Evolutionary conservation across 2,329 filamentous ascomycete genomes (phyloP).

Genomic region (Hyphodiscus sp.): DNA sequence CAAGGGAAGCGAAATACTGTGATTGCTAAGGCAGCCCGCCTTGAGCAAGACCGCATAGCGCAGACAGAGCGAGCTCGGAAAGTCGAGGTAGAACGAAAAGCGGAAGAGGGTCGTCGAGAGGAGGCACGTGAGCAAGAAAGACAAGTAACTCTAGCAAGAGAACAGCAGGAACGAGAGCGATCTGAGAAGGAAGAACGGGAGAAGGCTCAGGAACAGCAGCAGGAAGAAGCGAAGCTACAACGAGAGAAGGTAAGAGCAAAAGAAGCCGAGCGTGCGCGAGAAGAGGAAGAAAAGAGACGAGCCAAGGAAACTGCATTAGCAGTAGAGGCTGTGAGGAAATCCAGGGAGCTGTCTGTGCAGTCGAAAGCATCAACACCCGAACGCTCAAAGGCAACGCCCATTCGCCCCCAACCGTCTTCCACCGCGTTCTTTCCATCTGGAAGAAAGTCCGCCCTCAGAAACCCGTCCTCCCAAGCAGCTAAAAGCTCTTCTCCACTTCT

Average conservation of each 20-base stretch:
- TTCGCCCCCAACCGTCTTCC: slow-evolving; percentile 12
- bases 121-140: neutral
- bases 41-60: slow-evolving; percentile 11
- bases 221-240: slow-evolving; percentile 4
- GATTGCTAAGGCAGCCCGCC: slow-evolving; percentile 11
- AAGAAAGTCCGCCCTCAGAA: slow-evolving; percentile 21
- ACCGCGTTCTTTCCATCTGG: slow-evolving; percentile 23
- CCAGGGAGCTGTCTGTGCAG: neutral
- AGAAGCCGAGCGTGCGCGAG: slow-evolving; percentile 8
- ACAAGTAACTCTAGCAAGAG: neutral
- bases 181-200: slow-evolving; percentile 2
- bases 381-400: neutral
- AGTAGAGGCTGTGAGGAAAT: neutral
- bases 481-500: slow-evolving; percentile 18
- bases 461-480: slow-evolving; percentile 14
- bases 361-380: neutral
- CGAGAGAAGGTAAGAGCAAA: slow-evolving; percentile 12
- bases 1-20: slow-evolving; percentile 14
- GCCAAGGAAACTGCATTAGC: slow-evolving; percentile 2
- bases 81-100: slow-evolving; percentile 1
- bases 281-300: slow-evolving; percentile 6
- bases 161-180: slow-evolving; percentile 6
- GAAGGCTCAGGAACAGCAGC: slow-evolving; percentile 1
- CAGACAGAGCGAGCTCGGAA: slow-evolving; percentile 5
- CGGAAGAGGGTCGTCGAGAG: slow-evolving; percentile 4